Percentiles rank a stretch among this genome's conserved stretches.
Evolutionary conservation across 208 protist genomes (phyloP).

Genomic region (Angomonas desouzai): DNA sequence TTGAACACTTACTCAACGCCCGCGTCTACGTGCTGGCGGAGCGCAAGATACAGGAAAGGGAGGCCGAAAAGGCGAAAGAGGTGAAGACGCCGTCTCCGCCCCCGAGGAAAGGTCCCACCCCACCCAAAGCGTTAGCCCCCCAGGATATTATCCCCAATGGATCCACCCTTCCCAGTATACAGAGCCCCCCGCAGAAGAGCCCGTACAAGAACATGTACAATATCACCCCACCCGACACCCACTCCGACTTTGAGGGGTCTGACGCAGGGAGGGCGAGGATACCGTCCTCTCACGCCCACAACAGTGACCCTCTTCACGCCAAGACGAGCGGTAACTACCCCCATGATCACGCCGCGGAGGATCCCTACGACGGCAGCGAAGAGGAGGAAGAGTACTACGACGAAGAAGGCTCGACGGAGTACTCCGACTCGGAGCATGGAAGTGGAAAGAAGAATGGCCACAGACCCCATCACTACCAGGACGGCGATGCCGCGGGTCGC

Average conservation of each 20-base stretch:
- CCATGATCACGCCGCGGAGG: slow-evolving; percentile 26
- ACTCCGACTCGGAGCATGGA: neutral
- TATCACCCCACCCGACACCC: neutral
- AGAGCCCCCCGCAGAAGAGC: neutral
- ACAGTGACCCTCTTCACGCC: neutral
- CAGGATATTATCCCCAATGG: neutral
- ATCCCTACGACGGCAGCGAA: slow-evolving; percentile 36
- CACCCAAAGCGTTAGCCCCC: neutral
- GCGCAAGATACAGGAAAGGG: slow-evolving; percentile 50
- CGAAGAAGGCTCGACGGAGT: no score
- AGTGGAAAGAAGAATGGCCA: neutral
- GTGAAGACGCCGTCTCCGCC: slow-evolving; percentile 21
- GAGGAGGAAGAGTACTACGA: neutral
- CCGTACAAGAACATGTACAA: neutral
- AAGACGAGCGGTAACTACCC: no score
- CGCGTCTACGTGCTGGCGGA: slow-evolving; percentile 63
- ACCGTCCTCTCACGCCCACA: no score
- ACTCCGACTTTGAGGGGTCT: no score
- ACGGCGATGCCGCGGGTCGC: neutral
- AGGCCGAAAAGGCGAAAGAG: slow-evolving; percentile 50
- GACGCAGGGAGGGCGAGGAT: no score
- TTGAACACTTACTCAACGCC: neutral
- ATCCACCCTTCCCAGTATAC: neutral
- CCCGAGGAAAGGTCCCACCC: slow-evolving; percentile 11
- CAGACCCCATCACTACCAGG: neutral